Percentiles rank a stretch among this genome's conserved stretches.
These are phyloP conservation scores for Cladosporium oxysporum DNA, from an alignment of 2,329 filamentous ascomycete genomes.

Conservation along the genomic window DNA sequence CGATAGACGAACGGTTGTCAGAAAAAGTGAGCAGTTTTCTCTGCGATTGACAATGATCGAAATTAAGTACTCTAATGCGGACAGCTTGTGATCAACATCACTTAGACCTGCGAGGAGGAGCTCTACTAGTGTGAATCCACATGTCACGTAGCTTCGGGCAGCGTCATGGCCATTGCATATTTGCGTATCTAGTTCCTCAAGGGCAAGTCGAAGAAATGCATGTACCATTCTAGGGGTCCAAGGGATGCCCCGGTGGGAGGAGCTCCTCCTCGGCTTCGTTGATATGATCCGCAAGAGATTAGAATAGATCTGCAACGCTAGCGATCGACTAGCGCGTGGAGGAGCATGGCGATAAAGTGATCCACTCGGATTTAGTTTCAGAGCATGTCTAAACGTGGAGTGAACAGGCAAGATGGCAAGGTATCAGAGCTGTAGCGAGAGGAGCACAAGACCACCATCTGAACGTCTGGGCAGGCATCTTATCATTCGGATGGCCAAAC, in stretches of 20 bases:
- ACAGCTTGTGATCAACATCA: not conserved
- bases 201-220: not conserved
- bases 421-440: not conserved
- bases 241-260: not conserved
- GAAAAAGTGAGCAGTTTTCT: not conserved
- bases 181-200: not conserved
- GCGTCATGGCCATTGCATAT: not conserved
- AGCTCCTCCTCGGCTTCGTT: not conserved
- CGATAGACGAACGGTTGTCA: not conserved
- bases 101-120: not conserved
- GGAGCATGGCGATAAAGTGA: not conserved
- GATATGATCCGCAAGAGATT: not conserved
- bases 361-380: not conserved
- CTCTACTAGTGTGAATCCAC: not conserved
- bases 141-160: not conserved
- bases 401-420: not conserved
- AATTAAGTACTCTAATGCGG: not conserved
- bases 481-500: not conserved
- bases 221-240: no score
- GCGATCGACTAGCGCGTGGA: not conserved
- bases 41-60: not conserved
- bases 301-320: conserved; percentile 1
- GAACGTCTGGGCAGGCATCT: not conserved
- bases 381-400: not conserved
- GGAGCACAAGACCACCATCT: not conserved